A percentile compares a stretch with the other conserved stretches of the same genome.
These are phyloP conservation scores for Biscogniauxia sp. DNA, from an alignment of 2,329 filamentous ascomycete species.

Conservation along the genomic window DNA sequence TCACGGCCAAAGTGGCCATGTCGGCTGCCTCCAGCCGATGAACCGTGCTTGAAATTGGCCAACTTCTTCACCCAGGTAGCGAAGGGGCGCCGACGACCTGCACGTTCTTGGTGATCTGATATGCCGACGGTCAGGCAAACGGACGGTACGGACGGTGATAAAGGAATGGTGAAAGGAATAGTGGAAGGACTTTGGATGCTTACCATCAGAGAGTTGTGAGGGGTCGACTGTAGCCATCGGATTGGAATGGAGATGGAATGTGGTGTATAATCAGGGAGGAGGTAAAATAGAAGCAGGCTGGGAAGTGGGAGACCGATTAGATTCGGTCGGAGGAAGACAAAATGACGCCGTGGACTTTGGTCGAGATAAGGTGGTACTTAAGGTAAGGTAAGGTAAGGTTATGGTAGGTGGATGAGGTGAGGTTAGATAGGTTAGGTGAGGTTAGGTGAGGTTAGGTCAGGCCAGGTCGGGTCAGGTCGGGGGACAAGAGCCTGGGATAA, in stretches of 20 bases:
- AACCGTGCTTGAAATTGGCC: conserved; percentile 73
- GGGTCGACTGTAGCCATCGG: neutral
- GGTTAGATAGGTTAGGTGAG: too few species aligned
- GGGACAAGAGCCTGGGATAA: too few species aligned
- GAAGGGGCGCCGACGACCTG: conserved; percentile 78
- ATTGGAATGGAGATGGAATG: neutral
- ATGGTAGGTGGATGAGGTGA: too few species aligned
- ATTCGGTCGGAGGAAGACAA: neutral
- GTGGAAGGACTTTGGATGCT: conserved; percentile 3
- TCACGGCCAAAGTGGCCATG: conserved; percentile 41
- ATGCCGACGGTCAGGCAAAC: conserved; percentile 26
- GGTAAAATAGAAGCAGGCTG: too few species aligned
- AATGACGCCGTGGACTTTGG: neutral
- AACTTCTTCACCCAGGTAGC: conserved; percentile 93
- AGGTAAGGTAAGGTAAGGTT: neutral
- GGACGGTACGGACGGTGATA: neutral
- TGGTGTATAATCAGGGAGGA: neutral
- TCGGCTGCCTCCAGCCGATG: conserved; percentile 51
- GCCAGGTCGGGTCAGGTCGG: too few species aligned
- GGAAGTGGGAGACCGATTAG: neutral
- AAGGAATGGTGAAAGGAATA: neutral
- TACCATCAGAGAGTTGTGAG: conserved; percentile 3
- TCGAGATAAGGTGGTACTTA: neutral
- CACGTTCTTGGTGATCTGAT: conserved; percentile 62
- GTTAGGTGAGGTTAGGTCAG: too few species aligned